These are phyloP conservation scores for Dictyostelium capitatum DNA, from an alignment of 78 protist species.

Conservation along the genomic window DNA sequence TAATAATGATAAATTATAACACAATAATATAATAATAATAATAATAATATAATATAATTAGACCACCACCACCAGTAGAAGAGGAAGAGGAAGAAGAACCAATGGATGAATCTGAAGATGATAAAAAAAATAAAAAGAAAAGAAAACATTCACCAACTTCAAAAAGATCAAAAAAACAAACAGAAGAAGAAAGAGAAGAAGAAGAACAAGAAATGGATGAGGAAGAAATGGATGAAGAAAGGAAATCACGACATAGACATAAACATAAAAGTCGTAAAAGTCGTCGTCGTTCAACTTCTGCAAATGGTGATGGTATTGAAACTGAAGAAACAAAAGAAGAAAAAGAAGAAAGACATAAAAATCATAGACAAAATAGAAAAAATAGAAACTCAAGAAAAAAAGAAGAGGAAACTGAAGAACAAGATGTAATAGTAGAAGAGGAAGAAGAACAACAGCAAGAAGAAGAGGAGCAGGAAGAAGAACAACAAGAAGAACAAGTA, in stretches of 20 bases:
- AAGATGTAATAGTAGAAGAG: background rate
- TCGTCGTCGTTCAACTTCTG: background rate
- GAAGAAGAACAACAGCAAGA: background rate
- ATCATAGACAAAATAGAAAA: background rate
- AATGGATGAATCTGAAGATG: background rate
- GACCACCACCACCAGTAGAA: background rate
- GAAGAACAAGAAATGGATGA: background rate
- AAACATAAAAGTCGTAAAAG: background rate
- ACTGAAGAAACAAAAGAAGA: background rate
- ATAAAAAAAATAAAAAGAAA: too few relatives aligned
- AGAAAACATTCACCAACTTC: too few relatives aligned
- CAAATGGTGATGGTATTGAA: background rate
- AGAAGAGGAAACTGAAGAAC: slow-evolving; percentile 8
- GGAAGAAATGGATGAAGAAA: background rate
- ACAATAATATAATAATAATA: too few relatives aligned
- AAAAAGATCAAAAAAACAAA: too few relatives aligned
- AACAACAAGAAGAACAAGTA: background rate
- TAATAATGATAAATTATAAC: too few relatives aligned
- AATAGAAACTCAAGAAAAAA: background rate
- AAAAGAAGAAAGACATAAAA: slow-evolving; percentile 1
- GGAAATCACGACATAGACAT: background rate
- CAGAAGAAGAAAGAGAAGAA: background rate
- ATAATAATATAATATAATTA: too few relatives aligned
- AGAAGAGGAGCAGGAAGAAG: background rate
- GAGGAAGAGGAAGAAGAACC: background rate